These are phyloP conservation scores for Tylopilus cervinicoccineus DNA, from an alignment of 768 basidiomycete genomes.

Conservation along the genomic window DNA sequence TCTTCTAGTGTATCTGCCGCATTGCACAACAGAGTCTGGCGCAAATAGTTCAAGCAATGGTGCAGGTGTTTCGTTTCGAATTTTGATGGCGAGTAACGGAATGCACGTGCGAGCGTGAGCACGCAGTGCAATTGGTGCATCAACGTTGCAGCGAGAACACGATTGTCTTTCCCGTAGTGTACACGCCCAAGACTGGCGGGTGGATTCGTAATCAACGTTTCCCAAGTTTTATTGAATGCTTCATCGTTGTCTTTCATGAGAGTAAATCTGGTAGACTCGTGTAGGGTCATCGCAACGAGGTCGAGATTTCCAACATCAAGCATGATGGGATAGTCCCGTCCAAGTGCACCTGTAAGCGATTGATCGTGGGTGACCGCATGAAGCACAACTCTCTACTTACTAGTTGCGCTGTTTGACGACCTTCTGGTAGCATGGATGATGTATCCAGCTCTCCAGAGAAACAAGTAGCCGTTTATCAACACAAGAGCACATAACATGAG, in stretches of 20 bases:
- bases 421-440: neutral
- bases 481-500: neutral
- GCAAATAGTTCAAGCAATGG: conserved; percentile 38
- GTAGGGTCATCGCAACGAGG: conserved; percentile 8
- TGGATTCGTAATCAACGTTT: conserved; percentile 4
- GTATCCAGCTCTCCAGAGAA: conserved; percentile 4
- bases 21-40: conserved; percentile 34
- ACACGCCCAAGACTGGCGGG: conserved; percentile 12
- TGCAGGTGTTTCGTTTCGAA: conserved; percentile 18
- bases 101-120: conserved; percentile 4
- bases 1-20: conserved; percentile 32
- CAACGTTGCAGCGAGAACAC: conserved; percentile 7
- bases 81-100: conserved; percentile 1
- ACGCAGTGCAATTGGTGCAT: conserved; percentile 10
- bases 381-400: neutral
- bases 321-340: conserved; percentile 7
- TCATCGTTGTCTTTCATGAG: conserved; percentile 4
- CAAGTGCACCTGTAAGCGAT: conserved; percentile 1
- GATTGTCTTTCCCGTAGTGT: conserved; percentile 1
- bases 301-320: conserved; percentile 6
- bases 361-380: neutral
- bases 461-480: neutral
- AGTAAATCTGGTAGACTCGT: conserved; percentile 1
- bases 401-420: neutral
- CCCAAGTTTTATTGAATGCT: conserved; percentile 7